Evolutionary conservation across 75 land plant species (phyloP), one percentile per base, ranked within the genome.

Genomic region (Chamaecyparis obtusa): DNA sequence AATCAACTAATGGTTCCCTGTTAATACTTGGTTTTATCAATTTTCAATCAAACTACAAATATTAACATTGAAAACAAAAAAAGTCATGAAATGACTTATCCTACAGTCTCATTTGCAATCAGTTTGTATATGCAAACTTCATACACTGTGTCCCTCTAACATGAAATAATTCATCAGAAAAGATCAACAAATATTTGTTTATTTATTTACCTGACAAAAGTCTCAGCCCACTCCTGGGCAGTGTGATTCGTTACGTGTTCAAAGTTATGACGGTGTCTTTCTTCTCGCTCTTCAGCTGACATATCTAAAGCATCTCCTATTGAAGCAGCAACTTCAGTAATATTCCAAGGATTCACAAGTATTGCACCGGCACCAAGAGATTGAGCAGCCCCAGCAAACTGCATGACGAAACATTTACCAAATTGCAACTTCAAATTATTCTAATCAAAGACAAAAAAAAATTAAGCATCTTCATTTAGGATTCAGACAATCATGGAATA

Each of bases 311-410:
- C 99, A 78, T 94, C 90, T 3, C 83, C 92, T 43, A 98, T 98
- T 64, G 99, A 91, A 74, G 83, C 9, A 75, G 99, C 99, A 86
- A 97, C 95, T 88, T 98, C 99, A 48, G 96, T 95, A 83, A 98
- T 95, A 84, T 98, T 98, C 99, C 99, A 98, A 13, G 99, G 99
- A 87, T 98, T 98, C 48, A 98, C 99, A 39, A 98, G 93, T 16
- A 98, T 91, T 19, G 99, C 99, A 84, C 99, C 99, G 69, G 99
- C 99, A 88, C 99, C 99, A 54, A 98, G 91, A 32, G 99, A 98
- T 79, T 98, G 99, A 46, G 99, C 99, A 60, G 99, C 99, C 30
- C 99, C 99, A 46, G 99, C 99, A 91, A 98, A 97, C 99, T 98
- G 81, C 32, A 87, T 15, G 54, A 35, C 49, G 43, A 64, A 75